These are phyloP conservation scores for Leccinum laetum DNA, from an alignment of 1,284 basidiomycete species.

Conservation along the genomic window DNA sequence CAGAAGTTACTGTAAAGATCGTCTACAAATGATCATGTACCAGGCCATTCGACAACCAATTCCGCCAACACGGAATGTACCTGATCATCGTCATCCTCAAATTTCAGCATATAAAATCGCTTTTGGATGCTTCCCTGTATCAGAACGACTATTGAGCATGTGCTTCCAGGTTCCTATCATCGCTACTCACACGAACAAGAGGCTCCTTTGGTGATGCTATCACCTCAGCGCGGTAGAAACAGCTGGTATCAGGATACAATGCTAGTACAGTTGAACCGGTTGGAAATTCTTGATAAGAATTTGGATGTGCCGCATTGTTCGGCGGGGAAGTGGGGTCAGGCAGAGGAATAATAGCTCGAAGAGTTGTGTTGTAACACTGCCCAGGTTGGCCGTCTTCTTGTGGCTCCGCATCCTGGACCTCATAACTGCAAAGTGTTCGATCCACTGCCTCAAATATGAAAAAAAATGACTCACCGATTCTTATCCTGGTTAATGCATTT, in stretches of 20 bases:
- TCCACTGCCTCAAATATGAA: not conserved
- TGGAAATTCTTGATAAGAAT: constrained; percentile 70
- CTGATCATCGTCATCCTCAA: constrained; percentile 82
- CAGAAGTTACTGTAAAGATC: not conserved
- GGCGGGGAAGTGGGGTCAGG: constrained; percentile 65
- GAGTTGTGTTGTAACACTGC: constrained; percentile 66
- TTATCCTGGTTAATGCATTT: constrained; percentile 70
- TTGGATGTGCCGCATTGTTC: constrained; percentile 61
- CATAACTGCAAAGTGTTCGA: constrained; percentile 51
- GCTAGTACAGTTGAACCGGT: constrained; percentile 75
- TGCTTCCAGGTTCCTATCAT: not conserved
- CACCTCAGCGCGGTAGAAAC: constrained; percentile 83
- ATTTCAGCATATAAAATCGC: constrained; percentile 69
- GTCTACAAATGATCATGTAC: constrained; percentile 19
- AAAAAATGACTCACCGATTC: constrained; percentile 44
- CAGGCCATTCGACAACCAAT: constrained; percentile 77
- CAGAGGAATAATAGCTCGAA: constrained; percentile 71
- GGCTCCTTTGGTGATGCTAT: constrained; percentile 62
- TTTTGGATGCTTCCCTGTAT: constrained; percentile 40
- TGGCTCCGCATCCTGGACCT: constrained; percentile 80
- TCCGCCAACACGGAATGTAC: constrained; percentile 70
- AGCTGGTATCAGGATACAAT: constrained; percentile 82
- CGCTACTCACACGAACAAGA: constrained; percentile 46
- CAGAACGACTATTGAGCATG: constrained; percentile 2
- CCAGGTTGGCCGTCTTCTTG: constrained; percentile 76